Evolutionary conservation across 306 rosid species (phyloP), one percentile per base, ranked within the genome.

Genomic region (Betula pendula): DNA sequence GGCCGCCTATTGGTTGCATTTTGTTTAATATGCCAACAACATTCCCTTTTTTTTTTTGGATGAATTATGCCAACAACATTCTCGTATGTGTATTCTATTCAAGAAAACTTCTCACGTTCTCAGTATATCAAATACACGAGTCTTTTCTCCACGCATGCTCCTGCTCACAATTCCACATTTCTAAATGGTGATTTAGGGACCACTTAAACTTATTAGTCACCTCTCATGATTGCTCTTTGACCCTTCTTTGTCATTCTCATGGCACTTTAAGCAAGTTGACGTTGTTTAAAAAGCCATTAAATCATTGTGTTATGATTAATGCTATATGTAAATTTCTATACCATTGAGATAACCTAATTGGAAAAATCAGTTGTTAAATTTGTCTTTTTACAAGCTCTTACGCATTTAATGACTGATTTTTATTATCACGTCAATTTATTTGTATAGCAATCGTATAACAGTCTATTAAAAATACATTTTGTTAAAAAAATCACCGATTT

Each of bases 101-200:
- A 33, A 73, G 79, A 70, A 76, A 84, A 84, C 89, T 63, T 80
- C 88, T 35, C 97, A 92, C 91, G 95, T 90, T 87, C 91, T 81
- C 77, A 59, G 82, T 75, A 31, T 75, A 31, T 76, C 75, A 82
- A 45, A 82, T 35, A 75, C 85, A 71, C 80, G 82, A 83, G 79
- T 62, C 85, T 79, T 82, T 78, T 24, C 11, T 3, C 43, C 44
- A 52, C 80, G 51, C 70, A 65, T 66, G 27, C 19, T n/a, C n/a
- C 16, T 31, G 19, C 68, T 59, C 63, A 71, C 7, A 24, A 42
- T 70, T 4, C 15, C 20, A 59, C 79, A 75, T 75, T 76, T 77
- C 75, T 70, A 81, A 66, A 65, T 84, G 82, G 66, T 77, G 75
- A 65, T 70, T 73, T 56, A 48, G 19, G 55, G 71, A 69, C 80